These are phyloP conservation scores for Suhomyces prunicola DNA, from an alignment of 805 yeast genomes.

Conservation along the genomic window DNA sequence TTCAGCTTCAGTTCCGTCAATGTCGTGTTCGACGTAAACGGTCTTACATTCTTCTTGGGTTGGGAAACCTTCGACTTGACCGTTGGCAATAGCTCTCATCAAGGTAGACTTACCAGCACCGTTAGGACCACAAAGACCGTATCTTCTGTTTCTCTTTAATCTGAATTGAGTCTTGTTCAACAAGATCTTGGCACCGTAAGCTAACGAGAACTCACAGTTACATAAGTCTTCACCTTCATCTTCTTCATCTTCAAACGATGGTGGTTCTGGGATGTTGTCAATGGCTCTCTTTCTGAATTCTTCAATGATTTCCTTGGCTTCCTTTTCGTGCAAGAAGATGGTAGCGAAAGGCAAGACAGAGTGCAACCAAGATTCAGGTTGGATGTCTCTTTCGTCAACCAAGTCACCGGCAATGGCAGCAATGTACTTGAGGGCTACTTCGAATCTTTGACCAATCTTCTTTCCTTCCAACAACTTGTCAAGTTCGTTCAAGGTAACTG, in stretches of 20 bases:
- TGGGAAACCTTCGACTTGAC: slow-evolving; percentile 99
- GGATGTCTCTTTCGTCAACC: slow-evolving; percentile 94
- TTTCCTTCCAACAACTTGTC: slow-evolving; percentile 65
- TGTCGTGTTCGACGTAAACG: slow-evolving; percentile 99
- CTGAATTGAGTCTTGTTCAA: slow-evolving; percentile 99
- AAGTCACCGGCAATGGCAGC: slow-evolving; percentile 98
- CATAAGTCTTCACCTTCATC: slow-evolving; percentile 99
- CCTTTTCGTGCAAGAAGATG: slow-evolving; percentile 89
- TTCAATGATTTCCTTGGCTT: slow-evolving; percentile 87
- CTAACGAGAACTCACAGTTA: slow-evolving; percentile 99
- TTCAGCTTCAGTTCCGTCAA: slow-evolving; percentile 97
- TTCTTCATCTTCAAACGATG: slow-evolving; percentile 92
- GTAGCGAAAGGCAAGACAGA: slow-evolving; percentile 92
- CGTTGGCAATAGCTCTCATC: slow-evolving; percentile 96
- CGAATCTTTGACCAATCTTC: slow-evolving; percentile 75
- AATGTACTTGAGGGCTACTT: slow-evolving; percentile 71
- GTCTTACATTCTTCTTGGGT: slow-evolving; percentile 98
- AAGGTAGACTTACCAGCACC: slow-evolving; percentile 57
- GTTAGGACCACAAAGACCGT: slow-evolving; percentile 82
- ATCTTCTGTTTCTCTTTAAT: slow-evolving; percentile 98
- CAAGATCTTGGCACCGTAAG: slow-evolving; percentile 99
- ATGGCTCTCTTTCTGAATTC: slow-evolving; percentile 94
- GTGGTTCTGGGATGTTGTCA: slow-evolving; percentile 97
- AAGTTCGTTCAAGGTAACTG: slow-evolving; percentile 82
- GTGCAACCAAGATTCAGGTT: slow-evolving; percentile 87